Evolutionary conservation across 2,329 filamentous ascomycete species (phyloP).

Genomic region (Cordyceps pruinosa): DNA sequence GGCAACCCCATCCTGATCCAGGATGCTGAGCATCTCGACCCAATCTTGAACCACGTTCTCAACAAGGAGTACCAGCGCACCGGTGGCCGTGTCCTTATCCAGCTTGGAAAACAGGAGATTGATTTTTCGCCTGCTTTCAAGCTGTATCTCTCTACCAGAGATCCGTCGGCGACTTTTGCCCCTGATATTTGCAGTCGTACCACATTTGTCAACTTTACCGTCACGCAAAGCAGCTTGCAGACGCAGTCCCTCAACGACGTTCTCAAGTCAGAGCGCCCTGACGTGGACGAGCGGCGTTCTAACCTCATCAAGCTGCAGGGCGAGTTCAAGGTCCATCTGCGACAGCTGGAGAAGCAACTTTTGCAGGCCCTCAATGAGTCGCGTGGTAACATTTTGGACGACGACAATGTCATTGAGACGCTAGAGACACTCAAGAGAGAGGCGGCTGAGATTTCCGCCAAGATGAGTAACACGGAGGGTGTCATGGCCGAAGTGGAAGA

Average conservation of each 20-base stretch:
- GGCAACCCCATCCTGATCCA: slow-evolving; percentile 98
- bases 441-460: slow-evolving; percentile 88
- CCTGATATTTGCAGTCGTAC: slow-evolving; percentile 97
- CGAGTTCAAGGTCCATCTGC: slow-evolving; percentile 97
- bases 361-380: slow-evolving; percentile 95
- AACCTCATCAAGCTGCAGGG: slow-evolving; percentile 98
- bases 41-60: slow-evolving; percentile 94
- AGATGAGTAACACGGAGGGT: slow-evolving; percentile 94
- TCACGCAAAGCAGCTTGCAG: slow-evolving; percentile 96
- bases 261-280: slow-evolving; percentile 91
- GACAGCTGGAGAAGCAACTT: slow-evolving; percentile 88
- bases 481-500: slow-evolving; percentile 97
- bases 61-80: slow-evolving; percentile 99
- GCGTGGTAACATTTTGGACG: slow-evolving; percentile 93
- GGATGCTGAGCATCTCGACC: slow-evolving; percentile 94
- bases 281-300: slow-evolving; percentile 91
- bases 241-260: slow-evolving; percentile 97
- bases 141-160: slow-evolving; percentile 88
- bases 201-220: slow-evolving; percentile 98
- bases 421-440: slow-evolving; percentile 97
- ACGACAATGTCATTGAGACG: slow-evolving; percentile 96
- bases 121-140: slow-evolving; percentile 97
- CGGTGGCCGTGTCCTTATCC: slow-evolving; percentile 93
- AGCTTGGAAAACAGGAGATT: slow-evolving; percentile 97
- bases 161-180: slow-evolving; percentile 91